Percentiles rank a stretch among this genome's conserved stretches.
Conservation (phyloP, 2,329 filamentous ascomycete species). For the Dryadomyces sulphureus region DNA sequence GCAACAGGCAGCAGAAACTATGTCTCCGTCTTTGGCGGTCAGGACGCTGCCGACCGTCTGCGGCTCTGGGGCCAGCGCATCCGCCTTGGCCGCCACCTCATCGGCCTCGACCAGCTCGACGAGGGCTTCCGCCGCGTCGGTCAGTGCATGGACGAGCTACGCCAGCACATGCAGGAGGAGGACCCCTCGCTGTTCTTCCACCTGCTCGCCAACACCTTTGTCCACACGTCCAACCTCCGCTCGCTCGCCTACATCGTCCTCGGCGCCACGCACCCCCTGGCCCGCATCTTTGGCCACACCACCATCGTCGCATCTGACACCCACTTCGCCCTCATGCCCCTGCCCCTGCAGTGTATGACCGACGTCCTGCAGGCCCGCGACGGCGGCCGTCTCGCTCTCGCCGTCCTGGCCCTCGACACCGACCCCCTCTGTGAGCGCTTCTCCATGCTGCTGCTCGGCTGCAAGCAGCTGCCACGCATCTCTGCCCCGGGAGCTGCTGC, state of each 20-base stretch:
- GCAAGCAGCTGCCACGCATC: not conserved
- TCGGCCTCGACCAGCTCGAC: constrained; percentile 8
- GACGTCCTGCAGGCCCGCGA: constrained; percentile 5
- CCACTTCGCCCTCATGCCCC: constrained; percentile 4
- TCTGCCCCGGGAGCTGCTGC: too few species aligned
- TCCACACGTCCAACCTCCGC: constrained; percentile 3
- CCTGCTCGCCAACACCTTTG: constrained; percentile 9
- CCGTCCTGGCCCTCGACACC: not conserved
- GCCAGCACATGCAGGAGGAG: constrained; percentile 12
- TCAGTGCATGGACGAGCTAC: constrained; percentile 13
- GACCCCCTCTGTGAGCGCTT: not conserved
- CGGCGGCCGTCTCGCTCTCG: not conserved
- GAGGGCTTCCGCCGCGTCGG: constrained; percentile 12
- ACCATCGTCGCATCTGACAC: constrained; percentile 3
- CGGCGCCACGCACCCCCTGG: constrained; percentile 6
- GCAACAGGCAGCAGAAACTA: constrained; percentile 6
- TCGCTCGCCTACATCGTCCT: constrained; percentile 7
- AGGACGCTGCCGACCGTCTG: constrained; percentile 8
- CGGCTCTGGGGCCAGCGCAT: constrained; percentile 12
- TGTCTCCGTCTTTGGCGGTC: constrained; percentile 3
- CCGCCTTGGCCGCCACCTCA: constrained; percentile 10
- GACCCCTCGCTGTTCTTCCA: constrained; percentile 14
- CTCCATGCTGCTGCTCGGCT: not conserved
- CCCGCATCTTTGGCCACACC: constrained; percentile 4
- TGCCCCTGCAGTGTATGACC: constrained; percentile 4